Base-by-base conservation (phyloP, 2,329 filamentous ascomycete species). In the Botrytis cinerea region DNA sequence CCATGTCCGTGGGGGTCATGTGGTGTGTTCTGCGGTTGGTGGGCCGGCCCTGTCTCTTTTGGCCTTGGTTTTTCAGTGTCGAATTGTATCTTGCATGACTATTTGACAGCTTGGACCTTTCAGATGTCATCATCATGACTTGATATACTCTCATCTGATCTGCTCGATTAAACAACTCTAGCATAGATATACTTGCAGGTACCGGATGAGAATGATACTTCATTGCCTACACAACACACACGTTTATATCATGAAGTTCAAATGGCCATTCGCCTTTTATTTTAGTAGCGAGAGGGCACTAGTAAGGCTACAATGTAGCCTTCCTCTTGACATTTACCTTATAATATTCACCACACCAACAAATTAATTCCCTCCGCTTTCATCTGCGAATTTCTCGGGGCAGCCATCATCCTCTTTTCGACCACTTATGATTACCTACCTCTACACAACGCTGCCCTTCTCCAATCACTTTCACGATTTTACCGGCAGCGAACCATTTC, bases 1-100 rank as follows among this genome's bases (percentile, higher is more conserved):
- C 6, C 25, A n/a, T 10, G 12, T n/a, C 12, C 9, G n/a, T 8
- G n/a, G 12, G 3, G 4, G 25, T 14, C 20, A 6, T n/a, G 0
- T n/a, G n/a, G n/a, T n/a, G 0, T n/a, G 1, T 12, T n/a, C 22
- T 51, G n/a, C 48, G 22, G 25, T 51, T 51, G 12, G 4, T 51
- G 12, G 20, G 12, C 22, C 22, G 25, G 3, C 12, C 9, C 46
- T 25, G 22, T 25, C 22, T 51, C 46, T 25, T 25, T 25, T 25
- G 25, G 10, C 9, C 22, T 51, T 25, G 43, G 18, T 48, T 51
- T n/a, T 25, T 25, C 10, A 8, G 10, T 51, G 12, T 8, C 22
- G 9, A 25, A 25, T 5, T 25, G 32, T n/a, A 51, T 51, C 22
- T 25, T 51, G 46, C 12, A 51, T n/a, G 10, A 25, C 25, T 2